Conservation (phyloP, 164 flowering plant genomes). For the Litsea cubeba region DNA sequence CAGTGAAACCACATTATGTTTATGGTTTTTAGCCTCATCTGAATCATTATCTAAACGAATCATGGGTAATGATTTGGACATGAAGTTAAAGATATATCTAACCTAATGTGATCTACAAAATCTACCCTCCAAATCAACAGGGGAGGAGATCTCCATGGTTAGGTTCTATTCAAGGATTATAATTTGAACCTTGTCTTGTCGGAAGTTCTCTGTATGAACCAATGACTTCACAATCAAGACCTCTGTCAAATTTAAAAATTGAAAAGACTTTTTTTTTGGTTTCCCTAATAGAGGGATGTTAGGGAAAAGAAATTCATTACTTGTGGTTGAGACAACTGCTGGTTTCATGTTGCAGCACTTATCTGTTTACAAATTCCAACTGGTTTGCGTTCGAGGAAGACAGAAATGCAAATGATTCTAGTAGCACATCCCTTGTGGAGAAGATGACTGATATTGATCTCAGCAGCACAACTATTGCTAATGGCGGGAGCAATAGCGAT, state of each 20-base stretch:
- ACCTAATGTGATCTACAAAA: too few relatives aligned
- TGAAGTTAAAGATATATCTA: too few relatives aligned
- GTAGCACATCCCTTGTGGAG: slow-evolving; percentile 48
- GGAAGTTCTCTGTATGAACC: too few relatives aligned
- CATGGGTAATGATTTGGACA: too few relatives aligned
- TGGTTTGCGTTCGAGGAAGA: slow-evolving; percentile 97
- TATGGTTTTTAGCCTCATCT: background rate
- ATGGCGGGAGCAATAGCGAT: slow-evolving; percentile 69
- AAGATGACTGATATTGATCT: slow-evolving; percentile 64
- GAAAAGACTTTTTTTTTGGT: background rate
- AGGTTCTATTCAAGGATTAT: too few relatives aligned
- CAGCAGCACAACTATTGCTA: slow-evolving; percentile 35
- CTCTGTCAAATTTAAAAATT: background rate
- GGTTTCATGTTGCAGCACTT: slow-evolving; percentile 42
- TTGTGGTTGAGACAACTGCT: background rate
- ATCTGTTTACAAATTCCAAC: slow-evolving; percentile 88
- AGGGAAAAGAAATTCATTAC: background rate
- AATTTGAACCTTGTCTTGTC: too few relatives aligned
- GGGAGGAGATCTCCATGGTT: too few relatives aligned
- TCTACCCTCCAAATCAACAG: too few relatives aligned
- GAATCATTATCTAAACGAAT: too few relatives aligned
- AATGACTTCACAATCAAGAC: too few relatives aligned
- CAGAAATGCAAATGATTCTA: slow-evolving; percentile 40
- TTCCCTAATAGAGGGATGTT: background rate
- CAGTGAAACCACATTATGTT: background rate